Conservation (phyloP, 306 rosid genomes). For the Rosa rugosa region DNA sequence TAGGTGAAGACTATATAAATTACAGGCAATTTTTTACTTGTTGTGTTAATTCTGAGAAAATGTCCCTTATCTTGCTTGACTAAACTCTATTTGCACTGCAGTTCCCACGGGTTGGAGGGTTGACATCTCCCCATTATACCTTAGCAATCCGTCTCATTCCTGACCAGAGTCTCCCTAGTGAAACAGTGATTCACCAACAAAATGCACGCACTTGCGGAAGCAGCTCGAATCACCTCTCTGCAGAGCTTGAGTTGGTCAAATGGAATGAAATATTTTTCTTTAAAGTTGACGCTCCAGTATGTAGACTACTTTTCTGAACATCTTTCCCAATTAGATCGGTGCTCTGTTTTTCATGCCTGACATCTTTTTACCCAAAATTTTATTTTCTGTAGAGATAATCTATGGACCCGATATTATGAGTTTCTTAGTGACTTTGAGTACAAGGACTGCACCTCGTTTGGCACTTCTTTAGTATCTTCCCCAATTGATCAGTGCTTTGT, state of each 20-base stretch:
- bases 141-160: conserved; percentile 78
- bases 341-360: not conserved
- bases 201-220: conserved; percentile 90
- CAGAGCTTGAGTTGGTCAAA: conserved; percentile 65
- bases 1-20: not conserved
- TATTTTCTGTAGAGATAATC: not conserved
- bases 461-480: not conserved
- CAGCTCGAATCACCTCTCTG: conserved; percentile 47
- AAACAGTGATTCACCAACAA: conserved; percentile 60
- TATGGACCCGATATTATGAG: not conserved
- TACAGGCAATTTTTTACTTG: not conserved
- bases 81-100: conserved; percentile 37
- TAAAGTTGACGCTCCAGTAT: conserved; percentile 84
- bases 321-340: conserved; percentile 7
- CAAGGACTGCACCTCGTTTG: not conserved
- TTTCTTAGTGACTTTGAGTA: not conserved
- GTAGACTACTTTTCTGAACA: conserved; percentile 12
- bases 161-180: conserved; percentile 37
- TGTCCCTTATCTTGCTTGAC: conserved; percentile 12
- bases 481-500: not conserved
- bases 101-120: conserved; percentile 67
- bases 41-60: not conserved
- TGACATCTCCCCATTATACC: conserved; percentile 65
- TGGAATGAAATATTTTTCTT: conserved; percentile 98
- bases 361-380: not conserved